These are phyloP conservation scores for Phytophthora hybrid DNA, from an alignment of 352 stramenopile species.

Conservation along the genomic window DNA sequence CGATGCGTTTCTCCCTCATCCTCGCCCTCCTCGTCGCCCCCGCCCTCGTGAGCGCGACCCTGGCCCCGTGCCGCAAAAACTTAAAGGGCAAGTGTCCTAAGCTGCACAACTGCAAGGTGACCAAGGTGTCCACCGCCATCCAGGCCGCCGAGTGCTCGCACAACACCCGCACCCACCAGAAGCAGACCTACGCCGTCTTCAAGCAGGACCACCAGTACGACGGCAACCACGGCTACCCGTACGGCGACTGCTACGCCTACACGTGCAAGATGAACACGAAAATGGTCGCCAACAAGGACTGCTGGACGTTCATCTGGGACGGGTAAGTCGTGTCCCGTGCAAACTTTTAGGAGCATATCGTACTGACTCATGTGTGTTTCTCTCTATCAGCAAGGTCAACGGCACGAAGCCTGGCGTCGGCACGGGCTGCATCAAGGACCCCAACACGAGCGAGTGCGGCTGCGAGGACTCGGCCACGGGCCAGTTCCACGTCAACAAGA, in stretches of 20 bases:
- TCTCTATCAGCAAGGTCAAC: constrained; percentile 15
- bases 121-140: constrained; percentile 33
- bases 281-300: constrained; percentile 35
- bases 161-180: constrained; percentile 46
- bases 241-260: constrained; percentile 43
- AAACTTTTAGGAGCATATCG: not conserved
- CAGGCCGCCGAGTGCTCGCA: constrained; percentile 49
- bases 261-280: constrained; percentile 25
- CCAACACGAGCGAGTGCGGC: constrained; percentile 32
- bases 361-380: not conserved
- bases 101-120: constrained; percentile 30
- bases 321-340: constrained; percentile 15
- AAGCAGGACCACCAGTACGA: constrained; percentile 43
- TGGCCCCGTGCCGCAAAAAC: constrained; percentile 32
- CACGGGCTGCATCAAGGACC: constrained; percentile 43
- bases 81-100: constrained; percentile 33
- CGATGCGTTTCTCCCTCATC: constrained; percentile 34
- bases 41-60: constrained; percentile 37
- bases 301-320: constrained; percentile 53
- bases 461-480: constrained; percentile 44
- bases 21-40: constrained; percentile 31
- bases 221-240: constrained; percentile 41
- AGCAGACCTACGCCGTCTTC: constrained; percentile 48
- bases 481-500: constrained; percentile 36
- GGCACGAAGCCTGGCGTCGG: constrained; percentile 24